These are phyloP conservation scores for Candida mattraensis DNA, from an alignment of 805 yeast species.

Conservation along the genomic window DNA sequence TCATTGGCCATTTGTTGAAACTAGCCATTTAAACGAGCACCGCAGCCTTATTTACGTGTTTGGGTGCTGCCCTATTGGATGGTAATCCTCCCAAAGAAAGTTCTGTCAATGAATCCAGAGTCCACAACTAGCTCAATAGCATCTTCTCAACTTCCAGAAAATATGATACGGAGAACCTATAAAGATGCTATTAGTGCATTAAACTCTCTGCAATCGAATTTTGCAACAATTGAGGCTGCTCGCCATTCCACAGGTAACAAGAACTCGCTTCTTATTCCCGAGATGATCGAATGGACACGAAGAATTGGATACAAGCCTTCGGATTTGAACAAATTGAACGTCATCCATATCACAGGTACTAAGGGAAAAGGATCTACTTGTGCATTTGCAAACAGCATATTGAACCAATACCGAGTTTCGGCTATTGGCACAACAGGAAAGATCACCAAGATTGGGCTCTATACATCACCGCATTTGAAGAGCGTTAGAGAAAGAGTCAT, in stretches of 20 bases:
- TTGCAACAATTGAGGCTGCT: constrained; percentile 82
- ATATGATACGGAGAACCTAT: constrained; percentile 34
- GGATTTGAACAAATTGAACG: constrained; percentile 72
- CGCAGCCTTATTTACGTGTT: too few relatives aligned
- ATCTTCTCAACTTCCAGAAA: too few relatives aligned
- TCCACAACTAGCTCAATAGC: too few relatives aligned
- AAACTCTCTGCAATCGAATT: constrained; percentile 88
- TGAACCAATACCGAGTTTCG: constrained; percentile 54
- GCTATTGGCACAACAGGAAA: constrained; percentile 13
- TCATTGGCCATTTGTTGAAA: too few relatives aligned
- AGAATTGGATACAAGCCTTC: constrained; percentile 64
- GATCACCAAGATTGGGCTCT: constrained; percentile 77
- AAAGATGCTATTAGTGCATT: constrained; percentile 80
- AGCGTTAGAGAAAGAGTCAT: constrained; percentile 89
- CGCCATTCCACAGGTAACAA: constrained; percentile 64
- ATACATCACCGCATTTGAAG: constrained; percentile 93
- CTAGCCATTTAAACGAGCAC: too few relatives aligned
- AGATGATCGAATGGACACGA: constrained; percentile 80
- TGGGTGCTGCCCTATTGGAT: too few relatives aligned
- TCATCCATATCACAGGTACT: constrained; percentile 94
- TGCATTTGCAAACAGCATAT: constrained; percentile 84
- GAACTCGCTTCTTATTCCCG: constrained; percentile 71
- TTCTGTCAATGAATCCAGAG: background rate
- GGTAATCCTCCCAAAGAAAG: too few relatives aligned
- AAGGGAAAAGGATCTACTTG: constrained; percentile 99